Base-by-base conservation (phyloP, 371 early-diverging fungal genomes). In the Mortierella sp. region DNA sequence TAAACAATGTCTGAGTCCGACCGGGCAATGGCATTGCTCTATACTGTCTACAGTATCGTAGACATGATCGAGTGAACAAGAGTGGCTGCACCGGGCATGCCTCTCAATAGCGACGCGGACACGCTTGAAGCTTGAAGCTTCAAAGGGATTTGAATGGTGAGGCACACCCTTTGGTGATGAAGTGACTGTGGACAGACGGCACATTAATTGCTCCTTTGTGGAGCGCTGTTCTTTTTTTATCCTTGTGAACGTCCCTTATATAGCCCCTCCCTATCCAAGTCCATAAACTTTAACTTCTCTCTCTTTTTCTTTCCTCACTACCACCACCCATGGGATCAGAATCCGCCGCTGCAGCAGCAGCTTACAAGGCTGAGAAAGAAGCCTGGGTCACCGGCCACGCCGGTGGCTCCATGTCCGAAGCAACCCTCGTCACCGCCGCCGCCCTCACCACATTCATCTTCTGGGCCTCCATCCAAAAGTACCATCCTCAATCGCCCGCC, bases 381-480 rank as follows among this genome's bases (percentile, higher is more conserved):
- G 90, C 88, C 18, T 94, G 93, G 90, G 96, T 95, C 4, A 84
- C 92, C 3, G 92, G 94, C 60, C 93, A 91, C 78, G 87, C 89
- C 21, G 96, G 96, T n/a, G 93, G 95, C 0, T 90, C 93, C n/a
- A 88, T 93, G 72, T 43, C 49, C 29, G 96, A 96, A 73, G 88
- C 94, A 21, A 91, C 90, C 49, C 73, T 84, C 14, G 89, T 94
- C 27, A 89, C 93, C 7, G 87, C 82, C 60, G 84, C 89, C 2
- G 88, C 93, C 1, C 80, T 92, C 41, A 87, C 78, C n/a, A 75
- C 80, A 41, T 82, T 81, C 68, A 75, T 80, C 75, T 72, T 89
- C 60, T 85, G 82, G 78, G 70, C 80, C 18, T 60, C 54, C 72
- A 80, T 77, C 35, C 75, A 80, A 75, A 75, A 80, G 54, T 78